Evolutionary conservation across 1,284 basidiomycete genomes (phyloP), one percentile per base, ranked within the genome.

Genomic region (Sanghuangporus sanghuang): DNA sequence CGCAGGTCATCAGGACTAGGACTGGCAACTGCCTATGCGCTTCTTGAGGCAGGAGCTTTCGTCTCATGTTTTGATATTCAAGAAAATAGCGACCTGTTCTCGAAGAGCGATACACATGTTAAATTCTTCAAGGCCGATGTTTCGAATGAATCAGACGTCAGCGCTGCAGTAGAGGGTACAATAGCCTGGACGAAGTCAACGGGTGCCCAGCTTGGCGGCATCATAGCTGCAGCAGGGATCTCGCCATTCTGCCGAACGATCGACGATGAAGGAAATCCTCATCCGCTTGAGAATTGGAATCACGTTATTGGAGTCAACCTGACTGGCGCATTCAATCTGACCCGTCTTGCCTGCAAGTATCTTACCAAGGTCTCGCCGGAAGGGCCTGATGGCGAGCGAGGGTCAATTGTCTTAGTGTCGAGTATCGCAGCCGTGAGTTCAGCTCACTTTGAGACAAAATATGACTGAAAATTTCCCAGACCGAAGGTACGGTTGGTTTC

Each of bases 1-100:
- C n/a, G 23, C 61, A 83, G 82, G 18, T 84, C 82, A 11, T 82
- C 81, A 21, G 83, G 83, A 14, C 76, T 85, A 9, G 83, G 83
- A 35, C 75, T 83, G 8, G 81, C 80, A 12, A 82, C 82, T 2
- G 81, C 78, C 5, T 70, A 77, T 32, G 75, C 77, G 62, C 75
- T 85, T 35, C 73, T 84, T 18, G 67, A 66, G 18, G 71, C 74
- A 6, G 71, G 75, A 21, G 81, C 78, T 21, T 79, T 77, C 63
- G 71, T 83, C 23, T 76, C 81, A 35, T 76, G 84, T 32, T 67
- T 84, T 57, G 83, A 85, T 71, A 73, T 79, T 18, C 71, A 76
- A 5, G 65, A 66, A 42, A 65, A 18, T 71, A 77, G 78, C 27
- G 74, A 64, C 8, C 40, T 50, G 39, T 46, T 73, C 16, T 32